Evolutionary conservation across 2,329 filamentous ascomycete species (phyloP).

Genomic region (Camillea tinctor): DNA sequence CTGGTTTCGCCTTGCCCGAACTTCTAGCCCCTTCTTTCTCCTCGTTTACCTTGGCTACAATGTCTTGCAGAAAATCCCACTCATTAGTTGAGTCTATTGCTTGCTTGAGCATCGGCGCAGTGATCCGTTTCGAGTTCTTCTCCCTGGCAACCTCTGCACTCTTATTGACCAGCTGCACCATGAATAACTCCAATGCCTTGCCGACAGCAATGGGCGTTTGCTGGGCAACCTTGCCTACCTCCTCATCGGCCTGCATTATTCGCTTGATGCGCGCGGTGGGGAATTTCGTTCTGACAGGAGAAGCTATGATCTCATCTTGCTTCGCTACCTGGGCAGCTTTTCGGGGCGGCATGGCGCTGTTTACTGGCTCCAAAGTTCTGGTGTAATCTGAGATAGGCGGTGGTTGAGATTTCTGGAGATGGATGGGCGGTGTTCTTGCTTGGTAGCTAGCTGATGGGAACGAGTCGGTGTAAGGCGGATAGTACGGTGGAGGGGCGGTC

Average conservation of each 20-base stretch:
- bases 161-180: conserved; percentile 89
- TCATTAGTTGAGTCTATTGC: conserved; percentile 86
- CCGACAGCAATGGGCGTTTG: conserved; percentile 95
- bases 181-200: conserved; percentile 95
- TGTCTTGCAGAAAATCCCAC: conserved; percentile 91
- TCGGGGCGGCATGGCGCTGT: conserved; percentile 39
- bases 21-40: conserved; percentile 48
- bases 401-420: conserved; percentile 14
- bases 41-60: conserved; percentile 73
- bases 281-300: conserved; percentile 88
- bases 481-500: conserved; percentile 21
- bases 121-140: conserved; percentile 85
- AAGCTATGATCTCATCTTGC: conserved; percentile 54
- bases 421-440: conserved; percentile 13
- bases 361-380: conserved; percentile 15
- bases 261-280: conserved; percentile 96
- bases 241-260: conserved; percentile 99
- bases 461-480: conserved; percentile 25
- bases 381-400: conserved; percentile 27
- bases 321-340: conserved; percentile 38
- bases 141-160: conserved; percentile 80
- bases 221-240: conserved; percentile 97
- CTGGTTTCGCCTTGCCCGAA: conserved; percentile 40
- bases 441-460: conserved; percentile 16
- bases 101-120: conserved; percentile 85